Conservation (phyloP, 1,284 basidiomycete species). For the Hymenochaete sp. region DNA sequence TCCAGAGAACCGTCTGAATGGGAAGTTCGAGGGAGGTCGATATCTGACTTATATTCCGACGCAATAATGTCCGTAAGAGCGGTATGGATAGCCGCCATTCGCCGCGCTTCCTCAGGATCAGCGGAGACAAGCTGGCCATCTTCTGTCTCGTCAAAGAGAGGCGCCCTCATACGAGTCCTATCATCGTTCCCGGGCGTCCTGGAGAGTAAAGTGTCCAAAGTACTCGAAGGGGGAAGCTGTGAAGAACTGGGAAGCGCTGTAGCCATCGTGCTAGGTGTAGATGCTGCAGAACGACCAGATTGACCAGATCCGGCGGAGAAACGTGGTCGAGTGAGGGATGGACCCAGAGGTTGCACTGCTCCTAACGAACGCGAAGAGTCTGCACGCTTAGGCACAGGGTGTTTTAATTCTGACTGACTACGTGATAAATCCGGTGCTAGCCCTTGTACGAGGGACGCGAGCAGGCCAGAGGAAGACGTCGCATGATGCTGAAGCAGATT, state of each 20-base stretch:
- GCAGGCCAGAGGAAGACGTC: constrained; percentile 10
- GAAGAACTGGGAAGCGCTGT: constrained; percentile 18
- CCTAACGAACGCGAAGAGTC: constrained; percentile 3
- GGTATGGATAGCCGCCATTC: constrained; percentile 91
- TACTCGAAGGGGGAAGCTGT: constrained; percentile 35
- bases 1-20: constrained; percentile 9
- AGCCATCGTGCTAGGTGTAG: too few species aligned
- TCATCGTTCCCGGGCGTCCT: constrained; percentile 42
- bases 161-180: constrained; percentile 49
- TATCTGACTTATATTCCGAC: constrained; percentile 49
- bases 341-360: neutral
- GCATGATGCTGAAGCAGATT: neutral
- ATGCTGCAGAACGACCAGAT: too few species aligned
- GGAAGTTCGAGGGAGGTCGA: constrained; percentile 16
- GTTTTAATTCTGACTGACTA: constrained; percentile 1
- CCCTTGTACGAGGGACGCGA: constrained; percentile 16
- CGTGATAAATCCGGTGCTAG: constrained; percentile 11
- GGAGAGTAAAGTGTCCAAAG: constrained; percentile 73
- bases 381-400: constrained; percentile 7
- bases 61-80: constrained; percentile 93
- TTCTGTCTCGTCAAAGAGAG: constrained; percentile 72
- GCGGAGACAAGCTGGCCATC: constrained; percentile 40
- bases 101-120: constrained; percentile 55
- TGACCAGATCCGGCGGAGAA: constrained; percentile 4
- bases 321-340: constrained; percentile 5